Conservation (phyloP, 768 basidiomycete genomes). For the Ephemerocybe angulata region DNA sequence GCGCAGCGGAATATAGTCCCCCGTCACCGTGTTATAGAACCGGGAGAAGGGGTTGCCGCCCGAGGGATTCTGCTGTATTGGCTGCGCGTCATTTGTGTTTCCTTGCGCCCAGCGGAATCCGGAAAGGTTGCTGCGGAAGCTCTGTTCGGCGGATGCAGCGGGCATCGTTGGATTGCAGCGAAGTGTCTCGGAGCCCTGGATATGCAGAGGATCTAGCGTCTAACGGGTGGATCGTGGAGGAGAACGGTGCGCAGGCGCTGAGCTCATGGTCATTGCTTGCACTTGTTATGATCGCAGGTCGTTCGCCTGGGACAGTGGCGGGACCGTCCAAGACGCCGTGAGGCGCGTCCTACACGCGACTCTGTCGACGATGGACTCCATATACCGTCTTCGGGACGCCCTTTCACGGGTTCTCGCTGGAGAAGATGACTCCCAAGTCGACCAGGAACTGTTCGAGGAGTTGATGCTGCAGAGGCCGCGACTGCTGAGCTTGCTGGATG, state of each 20-base stretch:
- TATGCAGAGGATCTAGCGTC: neutral
- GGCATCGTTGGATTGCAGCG: constrained; percentile 1
- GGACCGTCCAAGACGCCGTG: neutral
- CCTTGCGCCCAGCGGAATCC: constrained; percentile 87
- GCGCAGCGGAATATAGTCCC: constrained; percentile 84
- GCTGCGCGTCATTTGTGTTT: constrained; percentile 65
- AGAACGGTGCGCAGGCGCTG: neutral
- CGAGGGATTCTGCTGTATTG: constrained; percentile 30
- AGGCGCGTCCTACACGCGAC: constrained; percentile 2
- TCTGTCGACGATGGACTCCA: constrained; percentile 48
- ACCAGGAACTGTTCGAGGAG: constrained; percentile 75
- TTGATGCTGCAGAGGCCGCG: constrained; percentile 63
- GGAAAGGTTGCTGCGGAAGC: constrained; percentile 69
- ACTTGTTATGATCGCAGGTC: neutral
- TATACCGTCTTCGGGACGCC: constrained; percentile 52
- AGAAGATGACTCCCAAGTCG: constrained; percentile 45
- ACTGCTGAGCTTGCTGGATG: constrained; percentile 61
- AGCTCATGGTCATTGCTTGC: neutral
- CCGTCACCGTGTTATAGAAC: constrained; percentile 82
- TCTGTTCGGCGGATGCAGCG: constrained; percentile 47
- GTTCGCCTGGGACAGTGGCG: neutral
- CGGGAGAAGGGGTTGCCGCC: constrained; percentile 72
- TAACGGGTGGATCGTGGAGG: neutral
- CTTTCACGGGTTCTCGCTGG: constrained; percentile 46
- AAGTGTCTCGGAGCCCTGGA: neutral